Evolutionary conservation across 2,329 filamentous ascomycete genomes (phyloP), one percentile per base, ranked within the genome.

Genomic region (Xylariomycetidae sp.): DNA sequence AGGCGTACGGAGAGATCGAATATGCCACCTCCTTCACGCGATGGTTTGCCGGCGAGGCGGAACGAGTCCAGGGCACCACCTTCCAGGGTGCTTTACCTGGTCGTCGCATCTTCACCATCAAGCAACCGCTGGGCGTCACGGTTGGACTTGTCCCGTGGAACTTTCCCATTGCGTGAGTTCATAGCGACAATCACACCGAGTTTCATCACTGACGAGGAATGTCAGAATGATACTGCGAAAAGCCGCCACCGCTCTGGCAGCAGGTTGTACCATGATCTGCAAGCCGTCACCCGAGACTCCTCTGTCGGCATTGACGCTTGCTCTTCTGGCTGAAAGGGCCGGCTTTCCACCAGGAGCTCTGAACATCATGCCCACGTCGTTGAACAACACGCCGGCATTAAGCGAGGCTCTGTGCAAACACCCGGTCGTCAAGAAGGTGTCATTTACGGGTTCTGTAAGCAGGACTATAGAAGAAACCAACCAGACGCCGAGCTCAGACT

Each of bases 331-430:
- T 0, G 64, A 72, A 26, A 70, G 79, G 14, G 85, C 86, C 1
- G 86, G 85, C 1, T 82, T 89, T 25, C 85, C 85, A 1, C 74
- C 76, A 25, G 85, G 85, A 3, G 81, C 80, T 0, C 70, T 93
- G 15, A 69, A 68, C 27, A 59, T 71, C 2, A 28, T 71, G 29
- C 65, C 65, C 0, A 69, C 68, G 0, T 65, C 60, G 14, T 47
- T 68, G 6, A 56, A 55, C 1, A 64, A 65, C 30, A 70, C 67
- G 0, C 67, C 67, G 0, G 34, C 47, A 1, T 53, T 72, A 3
- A 64, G 63, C 10, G 67, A 69, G 49, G 59, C 61, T 1, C 58
- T 72, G 1, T 70, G 66, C 41, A 57, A 60, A 18, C 65, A 71
- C 37, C 59, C 58, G 0, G 37, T 58, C 1, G 60, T 71, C 0